Percentiles rank a stretch among this genome's conserved stretches.
These are phyloP conservation scores for Kwoniella bestiolae DNA, from an alignment of 768 basidiomycete genomes.

Conservation along the genomic window DNA sequence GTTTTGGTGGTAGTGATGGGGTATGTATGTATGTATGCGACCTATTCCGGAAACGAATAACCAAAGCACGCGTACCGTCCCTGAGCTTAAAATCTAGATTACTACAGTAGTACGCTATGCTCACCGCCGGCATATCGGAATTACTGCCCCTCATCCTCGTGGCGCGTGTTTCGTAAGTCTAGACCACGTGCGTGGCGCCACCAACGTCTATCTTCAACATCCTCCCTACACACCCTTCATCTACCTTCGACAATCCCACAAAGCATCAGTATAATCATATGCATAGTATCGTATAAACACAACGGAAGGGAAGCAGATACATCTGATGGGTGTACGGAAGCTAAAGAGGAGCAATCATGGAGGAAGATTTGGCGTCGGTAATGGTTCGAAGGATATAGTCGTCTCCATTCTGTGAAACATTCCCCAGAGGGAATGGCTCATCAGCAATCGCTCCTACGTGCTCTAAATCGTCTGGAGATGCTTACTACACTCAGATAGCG, in stretches of 20 bases:
- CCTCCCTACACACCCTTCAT: neutral
- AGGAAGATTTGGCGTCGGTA: conserved; percentile 52
- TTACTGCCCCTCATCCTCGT: neutral
- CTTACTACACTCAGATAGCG: conserved; percentile 78
- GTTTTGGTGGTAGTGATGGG: conserved; percentile 1
- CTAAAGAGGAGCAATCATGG: conserved; percentile 54
- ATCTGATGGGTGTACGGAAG: neutral
- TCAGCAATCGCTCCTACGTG: too few species aligned
- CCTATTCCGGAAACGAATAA: neutral
- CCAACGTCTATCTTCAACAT: neutral
- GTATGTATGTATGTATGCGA: neutral
- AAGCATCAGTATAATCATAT: conserved; percentile 5
- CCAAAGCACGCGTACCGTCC: conserved; percentile 1
- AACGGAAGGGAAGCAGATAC: neutral
- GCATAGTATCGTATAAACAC: conserved; percentile 7
- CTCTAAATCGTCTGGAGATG: too few species aligned
- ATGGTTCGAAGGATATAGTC: conserved; percentile 58
- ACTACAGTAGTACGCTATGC: neutral
- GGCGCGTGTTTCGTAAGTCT: neutral
- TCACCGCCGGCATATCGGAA: conserved; percentile 16
- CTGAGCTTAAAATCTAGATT: conserved; percentile 6
- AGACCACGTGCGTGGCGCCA: conserved; percentile 7
- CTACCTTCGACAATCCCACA: neutral
- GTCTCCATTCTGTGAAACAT: conserved; percentile 56
- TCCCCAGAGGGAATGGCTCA: too few species aligned